A percentile compares a stretch with the other conserved stretches of the same genome.
phyloP scores from a whole-genome alignment of 176 grass and related monocot species.

The Carex pumila region DNA sequence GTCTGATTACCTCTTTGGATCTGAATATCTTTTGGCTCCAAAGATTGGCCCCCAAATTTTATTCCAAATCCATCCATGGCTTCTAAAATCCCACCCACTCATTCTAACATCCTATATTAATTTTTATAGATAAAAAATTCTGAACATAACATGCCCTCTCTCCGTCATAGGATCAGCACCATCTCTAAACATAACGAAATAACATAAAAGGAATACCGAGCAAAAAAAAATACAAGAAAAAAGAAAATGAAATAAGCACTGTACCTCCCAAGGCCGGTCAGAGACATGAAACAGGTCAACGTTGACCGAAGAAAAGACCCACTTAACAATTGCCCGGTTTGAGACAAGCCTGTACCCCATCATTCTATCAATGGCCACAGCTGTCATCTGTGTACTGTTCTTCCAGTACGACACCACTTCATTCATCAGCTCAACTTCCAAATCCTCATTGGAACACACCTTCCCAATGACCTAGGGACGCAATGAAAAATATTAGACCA shows the following conservation, averaged over 20 bases:
- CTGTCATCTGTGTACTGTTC: conserved; percentile 95
- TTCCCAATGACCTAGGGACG: conserved; percentile 40
- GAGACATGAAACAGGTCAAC: conserved; percentile 88
- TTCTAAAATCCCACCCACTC: too few species aligned
- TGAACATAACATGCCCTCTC: neutral
- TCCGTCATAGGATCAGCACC: neutral
- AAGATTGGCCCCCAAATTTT: too few species aligned
- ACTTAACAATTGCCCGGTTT: conserved; percentile 88
- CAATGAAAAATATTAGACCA: neutral
- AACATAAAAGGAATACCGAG: neutral
- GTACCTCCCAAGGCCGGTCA: conserved; percentile 96
- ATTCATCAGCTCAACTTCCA: conserved; percentile 79
- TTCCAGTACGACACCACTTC: conserved; percentile 83
- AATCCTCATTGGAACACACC: conserved; percentile 69
- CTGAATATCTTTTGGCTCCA: too few species aligned
- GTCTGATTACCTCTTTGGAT: too few species aligned
- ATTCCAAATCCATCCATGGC: too few species aligned
- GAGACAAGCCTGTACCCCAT: conserved; percentile 89
- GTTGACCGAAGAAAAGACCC: conserved; percentile 79
- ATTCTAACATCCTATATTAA: too few species aligned
- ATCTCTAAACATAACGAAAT: conserved; percentile 11
- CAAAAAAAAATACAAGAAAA: neutral
- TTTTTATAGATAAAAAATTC: too few species aligned
- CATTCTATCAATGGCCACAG: conserved; percentile 95
- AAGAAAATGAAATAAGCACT: neutral